Evolutionary conservation across 176 grass and related monocot species (phyloP), one percentile per base, ranked within the genome.

Genomic region (Raddia guianensis): DNA sequence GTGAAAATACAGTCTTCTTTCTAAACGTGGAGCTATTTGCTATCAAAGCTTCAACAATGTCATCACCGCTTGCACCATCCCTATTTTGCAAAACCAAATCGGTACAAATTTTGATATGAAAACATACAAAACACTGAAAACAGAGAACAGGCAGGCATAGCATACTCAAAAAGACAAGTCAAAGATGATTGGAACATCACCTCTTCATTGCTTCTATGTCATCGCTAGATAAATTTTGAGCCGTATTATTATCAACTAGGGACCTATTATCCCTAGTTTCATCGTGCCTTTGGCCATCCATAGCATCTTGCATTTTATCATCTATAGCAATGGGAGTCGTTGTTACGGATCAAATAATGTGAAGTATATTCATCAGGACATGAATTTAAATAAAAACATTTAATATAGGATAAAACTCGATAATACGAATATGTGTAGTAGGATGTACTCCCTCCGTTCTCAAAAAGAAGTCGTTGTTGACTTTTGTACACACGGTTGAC

Each of bases 181-280:
- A 73, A 66, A 34, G 44, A 70, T n/a, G 35, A 82, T 19, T 9
- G 10, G 18, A 57, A 20, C 19, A 45, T 84, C 73, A 95, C 96
- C 92, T 95, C 74, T 82, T 80, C 96, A 99, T 90, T 43, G 92
- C 76, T 8, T 99, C 92, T 11, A 99, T 99, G 88, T 99, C 96
- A 65, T 93, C 84, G 20, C 82, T 91, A 15, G 92, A 99, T 65
- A 99, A 80, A 91, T 73, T 95, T 83, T 99, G 96, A 9, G 96
- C 96, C 2, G 81, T 95, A 18, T 98, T 98, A 62, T 98, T 98
- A 63, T 98, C 96, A 18, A 98, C 75, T 67, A 99, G 82, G 70
- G 82, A 85, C 73, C 96, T 89, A 82, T 98, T 98, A 80, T 98
- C 96, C 86, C 82, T 95, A 16, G 66, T 74, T 62, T 91, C 92